phyloP scores from a whole-genome alignment of 2,329 filamentous ascomycete genomes.

The Fusarium torreyae region DNA sequence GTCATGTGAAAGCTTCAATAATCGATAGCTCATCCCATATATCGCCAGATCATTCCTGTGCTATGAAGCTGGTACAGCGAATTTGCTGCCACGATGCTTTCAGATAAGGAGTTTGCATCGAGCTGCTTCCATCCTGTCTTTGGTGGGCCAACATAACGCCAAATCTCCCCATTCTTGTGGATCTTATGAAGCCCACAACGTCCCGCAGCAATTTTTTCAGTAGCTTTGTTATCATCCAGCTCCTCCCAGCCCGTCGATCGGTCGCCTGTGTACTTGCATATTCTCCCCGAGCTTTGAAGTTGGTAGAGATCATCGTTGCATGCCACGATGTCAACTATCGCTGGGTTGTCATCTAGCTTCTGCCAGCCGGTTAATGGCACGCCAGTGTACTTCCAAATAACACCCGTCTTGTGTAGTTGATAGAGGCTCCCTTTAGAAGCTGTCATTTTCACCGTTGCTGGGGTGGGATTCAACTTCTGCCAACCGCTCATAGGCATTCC shows the following conservation, averaged over 20 bases:
- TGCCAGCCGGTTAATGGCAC: not conserved
- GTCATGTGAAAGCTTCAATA: too few relatives aligned
- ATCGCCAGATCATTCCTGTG: not conserved
- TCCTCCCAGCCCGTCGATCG: not conserved
- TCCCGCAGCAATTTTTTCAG: not conserved
- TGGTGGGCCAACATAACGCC: not conserved
- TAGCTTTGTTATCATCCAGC: not conserved
- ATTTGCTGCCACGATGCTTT: not conserved
- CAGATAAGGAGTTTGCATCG: not conserved
- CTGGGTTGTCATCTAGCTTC: not conserved
- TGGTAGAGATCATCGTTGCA: not conserved
- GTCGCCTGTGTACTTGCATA: not conserved
- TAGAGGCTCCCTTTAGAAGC: not conserved
- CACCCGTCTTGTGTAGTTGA: not conserved
- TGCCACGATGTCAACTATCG: not conserved
- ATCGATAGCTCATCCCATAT: not conserved
- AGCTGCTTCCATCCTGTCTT: slow-evolving; percentile 2
- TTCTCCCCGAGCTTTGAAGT: not conserved
- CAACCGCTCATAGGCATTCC: not conserved
- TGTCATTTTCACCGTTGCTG: not conserved
- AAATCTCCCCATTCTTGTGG: not conserved
- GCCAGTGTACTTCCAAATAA: not conserved
- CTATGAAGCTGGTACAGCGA: not conserved
- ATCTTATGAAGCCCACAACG: not conserved
- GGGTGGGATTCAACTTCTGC: not conserved